Percentiles rank a stretch among this genome's conserved stretches.
These are phyloP conservation scores for Dichotomopilus funicola DNA, from an alignment of 2,329 filamentous ascomycete genomes.

Conservation along the genomic window DNA sequence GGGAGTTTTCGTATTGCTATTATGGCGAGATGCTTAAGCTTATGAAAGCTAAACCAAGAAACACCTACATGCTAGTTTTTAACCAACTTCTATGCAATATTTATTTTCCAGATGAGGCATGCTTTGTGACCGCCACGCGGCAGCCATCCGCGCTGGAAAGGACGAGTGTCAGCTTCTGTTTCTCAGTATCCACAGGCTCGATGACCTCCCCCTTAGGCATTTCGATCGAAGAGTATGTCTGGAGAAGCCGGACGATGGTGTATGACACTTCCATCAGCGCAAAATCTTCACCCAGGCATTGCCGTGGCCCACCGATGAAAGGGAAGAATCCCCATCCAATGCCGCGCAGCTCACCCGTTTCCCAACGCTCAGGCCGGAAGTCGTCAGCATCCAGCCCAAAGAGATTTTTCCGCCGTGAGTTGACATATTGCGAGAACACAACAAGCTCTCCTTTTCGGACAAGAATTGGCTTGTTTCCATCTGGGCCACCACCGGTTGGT, in stretches of 20 bases:
- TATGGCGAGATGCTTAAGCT: too few relatives aligned
- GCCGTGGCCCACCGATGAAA: slow-evolving; percentile 33
- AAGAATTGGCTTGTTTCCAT: slow-evolving; percentile 29
- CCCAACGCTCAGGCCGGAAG: slow-evolving; percentile 36
- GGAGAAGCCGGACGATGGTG: slow-evolving; percentile 16
- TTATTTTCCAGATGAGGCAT: too few relatives aligned
- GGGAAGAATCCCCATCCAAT: slow-evolving; percentile 31
- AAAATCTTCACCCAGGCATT: slow-evolving; percentile 31
- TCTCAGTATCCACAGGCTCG: slow-evolving; percentile 20
- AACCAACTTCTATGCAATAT: too few relatives aligned
- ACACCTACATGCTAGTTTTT: too few relatives aligned
- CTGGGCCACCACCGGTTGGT: slow-evolving; percentile 32
- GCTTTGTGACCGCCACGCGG: slow-evolving; percentile 2
- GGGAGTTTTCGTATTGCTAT: too few relatives aligned
- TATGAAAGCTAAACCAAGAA: too few relatives aligned
- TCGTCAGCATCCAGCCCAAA: slow-evolving; percentile 31
- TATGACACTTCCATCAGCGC: slow-evolving; percentile 25
- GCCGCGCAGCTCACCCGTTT: slow-evolving; percentile 23
- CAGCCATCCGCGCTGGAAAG: slow-evolving; percentile 17
- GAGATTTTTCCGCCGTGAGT: slow-evolving; percentile 31
- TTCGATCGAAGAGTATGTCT: slow-evolving; percentile 15
- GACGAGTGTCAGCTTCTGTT: slow-evolving; percentile 23
- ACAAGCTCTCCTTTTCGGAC: slow-evolving; percentile 27
- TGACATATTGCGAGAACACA: slow-evolving; percentile 26
- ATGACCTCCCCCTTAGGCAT: slow-evolving; percentile 15